These are phyloP conservation scores for Pleodorina starrii DNA, from an alignment of 139 green algal genomes.

Conservation along the genomic window DNA sequence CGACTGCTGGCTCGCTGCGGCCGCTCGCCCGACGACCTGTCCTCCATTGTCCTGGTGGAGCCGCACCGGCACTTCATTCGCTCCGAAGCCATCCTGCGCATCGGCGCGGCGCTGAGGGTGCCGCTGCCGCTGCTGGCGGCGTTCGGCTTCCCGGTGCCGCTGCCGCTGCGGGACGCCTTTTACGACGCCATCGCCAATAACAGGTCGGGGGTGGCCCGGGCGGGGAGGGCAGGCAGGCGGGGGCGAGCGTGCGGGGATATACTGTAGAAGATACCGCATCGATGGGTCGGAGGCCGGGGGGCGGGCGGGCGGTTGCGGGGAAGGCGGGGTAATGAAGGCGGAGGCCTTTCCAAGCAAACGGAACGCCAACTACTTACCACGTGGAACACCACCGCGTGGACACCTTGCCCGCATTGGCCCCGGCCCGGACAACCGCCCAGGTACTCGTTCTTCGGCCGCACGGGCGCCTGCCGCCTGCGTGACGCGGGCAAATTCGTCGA, in stretches of 20 bases:
- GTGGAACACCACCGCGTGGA: too few relatives aligned
- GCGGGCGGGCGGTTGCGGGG: too few relatives aligned
- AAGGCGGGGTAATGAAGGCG: too few relatives aligned
- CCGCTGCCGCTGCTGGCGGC: conserved; percentile 73
- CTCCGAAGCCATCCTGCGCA: conserved; percentile 40
- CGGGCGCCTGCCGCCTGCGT: conserved; percentile 65
- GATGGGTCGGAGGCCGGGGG: too few relatives aligned
- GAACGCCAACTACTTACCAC: too few relatives aligned
- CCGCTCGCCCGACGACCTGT: conserved; percentile 82
- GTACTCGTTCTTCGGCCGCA: conserved; percentile 79
- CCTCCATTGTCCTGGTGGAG: conserved; percentile 73
- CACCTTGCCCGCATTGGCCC: too few relatives aligned
- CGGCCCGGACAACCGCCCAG: too few relatives aligned
- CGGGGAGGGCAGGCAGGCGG: too few relatives aligned
- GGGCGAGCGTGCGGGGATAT: too few relatives aligned
- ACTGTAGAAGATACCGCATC: too few relatives aligned
- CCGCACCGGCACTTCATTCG: conserved; percentile 29
- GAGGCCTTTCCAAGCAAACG: too few relatives aligned
- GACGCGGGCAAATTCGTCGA: conserved; percentile 56
- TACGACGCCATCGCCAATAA: conserved; percentile 74
- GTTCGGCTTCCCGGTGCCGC: conserved; percentile 63
- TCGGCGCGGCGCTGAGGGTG: conserved; percentile 53
- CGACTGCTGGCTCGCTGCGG: conserved; percentile 77
- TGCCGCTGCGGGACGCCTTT: conserved; percentile 64
- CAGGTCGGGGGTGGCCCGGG: conserved; percentile 9